Evolutionary conservation across 768 basidiomycete genomes (phyloP).

Genomic region (Mycena albidolilacea): DNA sequence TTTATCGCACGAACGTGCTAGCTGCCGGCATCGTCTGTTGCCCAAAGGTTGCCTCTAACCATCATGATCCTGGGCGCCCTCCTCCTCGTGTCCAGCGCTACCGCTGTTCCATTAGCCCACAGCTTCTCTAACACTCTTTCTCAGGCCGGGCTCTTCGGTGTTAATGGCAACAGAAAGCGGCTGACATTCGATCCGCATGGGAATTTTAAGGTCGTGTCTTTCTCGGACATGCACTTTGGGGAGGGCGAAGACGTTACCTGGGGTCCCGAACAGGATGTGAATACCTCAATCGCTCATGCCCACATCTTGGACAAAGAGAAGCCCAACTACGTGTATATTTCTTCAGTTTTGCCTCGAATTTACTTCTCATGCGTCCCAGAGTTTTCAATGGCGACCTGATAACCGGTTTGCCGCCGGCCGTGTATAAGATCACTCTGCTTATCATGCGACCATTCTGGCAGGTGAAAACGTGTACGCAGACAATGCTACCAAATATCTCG

Average conservation of each 20-base stretch:
- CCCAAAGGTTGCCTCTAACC: not conserved
- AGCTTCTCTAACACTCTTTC: slow-evolving; percentile 30
- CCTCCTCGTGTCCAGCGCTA: slow-evolving; percentile 24
- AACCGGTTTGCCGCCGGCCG: slow-evolving; percentile 27
- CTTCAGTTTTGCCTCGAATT: not conserved
- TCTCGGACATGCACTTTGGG: slow-evolving; percentile 42
- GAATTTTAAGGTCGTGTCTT: slow-evolving; percentile 39
- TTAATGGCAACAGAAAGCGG: slow-evolving; percentile 17
- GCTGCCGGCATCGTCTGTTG: not conserved
- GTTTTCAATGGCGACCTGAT: slow-evolving; percentile 40
- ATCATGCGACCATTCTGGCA: slow-evolving; percentile 2
- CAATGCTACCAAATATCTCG: slow-evolving; percentile 40
- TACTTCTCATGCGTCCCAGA: slow-evolving; percentile 5
- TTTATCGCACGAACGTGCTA: too few relatives aligned
- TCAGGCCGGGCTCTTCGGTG: not conserved
- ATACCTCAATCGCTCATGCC: slow-evolving; percentile 26
- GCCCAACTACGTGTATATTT: slow-evolving; percentile 34
- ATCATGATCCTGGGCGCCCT: slow-evolving; percentile 26
- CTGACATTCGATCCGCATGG: slow-evolving; percentile 36
- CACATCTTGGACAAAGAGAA: slow-evolving; percentile 33
- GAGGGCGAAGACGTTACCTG: slow-evolving; percentile 33
- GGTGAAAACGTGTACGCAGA: slow-evolving; percentile 36
- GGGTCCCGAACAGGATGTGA: slow-evolving; percentile 36
- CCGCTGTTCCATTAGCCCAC: slow-evolving; percentile 25
- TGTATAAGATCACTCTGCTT: not conserved